Evolutionary conservation across 768 basidiomycete species (phyloP).

Genomic region (Rhodotorula babjevae): DNA sequence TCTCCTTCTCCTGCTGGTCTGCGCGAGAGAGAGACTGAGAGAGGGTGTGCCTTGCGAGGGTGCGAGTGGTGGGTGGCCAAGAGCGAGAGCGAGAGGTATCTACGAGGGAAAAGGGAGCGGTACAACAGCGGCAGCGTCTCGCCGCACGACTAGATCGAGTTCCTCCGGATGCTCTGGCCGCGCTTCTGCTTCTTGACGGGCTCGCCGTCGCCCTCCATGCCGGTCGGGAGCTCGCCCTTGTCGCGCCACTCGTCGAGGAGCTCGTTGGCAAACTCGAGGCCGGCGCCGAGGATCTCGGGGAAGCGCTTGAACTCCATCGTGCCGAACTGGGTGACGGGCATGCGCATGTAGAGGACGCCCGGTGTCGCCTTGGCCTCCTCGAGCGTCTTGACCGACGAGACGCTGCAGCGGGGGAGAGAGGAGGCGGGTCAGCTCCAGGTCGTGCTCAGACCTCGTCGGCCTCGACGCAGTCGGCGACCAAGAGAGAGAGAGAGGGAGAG

Average conservation of each 20-base stretch:
- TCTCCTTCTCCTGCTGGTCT: neutral
- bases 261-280: slow-evolving; percentile 66
- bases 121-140: too few relatives aligned
- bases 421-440: too few relatives aligned
- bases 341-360: slow-evolving; percentile 82
- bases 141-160: slow-evolving; percentile 43
- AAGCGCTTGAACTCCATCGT: slow-evolving; percentile 55
- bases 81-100: neutral
- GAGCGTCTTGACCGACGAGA: slow-evolving; percentile 88
- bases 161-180: slow-evolving; percentile 38
- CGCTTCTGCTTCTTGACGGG: slow-evolving; percentile 51
- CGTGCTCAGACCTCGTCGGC: neutral
- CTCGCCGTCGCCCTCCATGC: slow-evolving; percentile 53
- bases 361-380: slow-evolving; percentile 90
- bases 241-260: slow-evolving; percentile 72
- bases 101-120: neutral
- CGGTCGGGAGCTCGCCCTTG: slow-evolving; percentile 75
- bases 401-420: slow-evolving; percentile 53
- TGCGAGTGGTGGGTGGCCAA: neutral
- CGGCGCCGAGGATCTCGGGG: slow-evolving; percentile 78
- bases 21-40: too few relatives aligned
- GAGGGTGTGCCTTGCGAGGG: neutral
- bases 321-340: slow-evolving; percentile 95
- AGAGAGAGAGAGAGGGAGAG: neutral
- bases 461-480: neutral